Percentiles rank a stretch among this genome's conserved stretches.
phyloP scores from a whole-genome alignment of 2,329 filamentous ascomycete genomes.

The Nannizzia gypsea region DNA sequence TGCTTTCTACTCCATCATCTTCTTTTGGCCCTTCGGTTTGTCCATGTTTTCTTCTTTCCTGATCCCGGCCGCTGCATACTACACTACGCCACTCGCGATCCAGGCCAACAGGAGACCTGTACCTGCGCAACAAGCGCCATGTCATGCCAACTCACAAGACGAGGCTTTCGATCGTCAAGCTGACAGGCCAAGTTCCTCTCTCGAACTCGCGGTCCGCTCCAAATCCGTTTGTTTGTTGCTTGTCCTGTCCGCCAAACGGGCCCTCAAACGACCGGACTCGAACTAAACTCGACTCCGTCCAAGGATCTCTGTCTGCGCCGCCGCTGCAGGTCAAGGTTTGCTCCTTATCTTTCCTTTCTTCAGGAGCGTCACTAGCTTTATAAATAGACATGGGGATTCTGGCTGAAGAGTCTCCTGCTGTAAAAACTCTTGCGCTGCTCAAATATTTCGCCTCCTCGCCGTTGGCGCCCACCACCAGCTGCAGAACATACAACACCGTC shows the following conservation, averaged over 20 bases:
- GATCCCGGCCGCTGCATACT: neutral
- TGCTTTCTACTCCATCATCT: neutral
- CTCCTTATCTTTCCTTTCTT: neutral
- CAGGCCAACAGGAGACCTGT: neutral
- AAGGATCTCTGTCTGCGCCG: neutral
- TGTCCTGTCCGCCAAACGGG: neutral
- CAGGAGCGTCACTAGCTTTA: neutral
- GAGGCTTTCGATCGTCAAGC: neutral
- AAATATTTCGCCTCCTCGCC: too few relatives aligned
- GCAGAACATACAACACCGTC: too few relatives aligned
- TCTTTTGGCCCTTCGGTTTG: neutral
- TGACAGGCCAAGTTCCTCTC: neutral
- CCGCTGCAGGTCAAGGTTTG: neutral
- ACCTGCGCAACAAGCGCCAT: constrained; percentile 4
- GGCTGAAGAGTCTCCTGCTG: neutral
- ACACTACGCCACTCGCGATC: neutral
- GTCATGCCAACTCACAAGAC: neutral
- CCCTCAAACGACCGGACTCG: neutral
- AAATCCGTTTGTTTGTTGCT: neutral
- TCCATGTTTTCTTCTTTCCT: neutral
- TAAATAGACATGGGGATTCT: neutral
- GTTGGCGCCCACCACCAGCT: too few relatives aligned
- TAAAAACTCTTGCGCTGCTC: neutral
- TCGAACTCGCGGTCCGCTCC: neutral
- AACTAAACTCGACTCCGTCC: neutral